phyloP scores from a whole-genome alignment of 148 eudicot species.

The Oxyria digyna region DNA sequence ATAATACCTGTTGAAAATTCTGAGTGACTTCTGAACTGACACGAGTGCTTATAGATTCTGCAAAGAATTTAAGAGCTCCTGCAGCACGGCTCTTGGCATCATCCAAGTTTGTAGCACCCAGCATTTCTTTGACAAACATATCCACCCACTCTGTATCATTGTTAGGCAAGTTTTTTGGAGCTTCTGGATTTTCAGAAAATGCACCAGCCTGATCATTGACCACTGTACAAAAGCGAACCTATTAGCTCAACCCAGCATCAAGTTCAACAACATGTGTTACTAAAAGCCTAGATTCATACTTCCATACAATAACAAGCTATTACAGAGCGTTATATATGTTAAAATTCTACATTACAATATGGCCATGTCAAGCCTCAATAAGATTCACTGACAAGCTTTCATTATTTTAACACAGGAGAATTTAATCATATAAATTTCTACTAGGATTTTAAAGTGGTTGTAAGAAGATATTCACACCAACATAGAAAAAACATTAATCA shows the following conservation, averaged over 20 bases:
- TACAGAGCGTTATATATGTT: too few relatives aligned
- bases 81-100: constrained; percentile 60
- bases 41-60: constrained; percentile 39
- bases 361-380: too few relatives aligned
- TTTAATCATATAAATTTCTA: too few relatives aligned
- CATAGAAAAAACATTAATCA: not conserved
- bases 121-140: constrained; percentile 49
- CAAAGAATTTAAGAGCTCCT: constrained; percentile 40
- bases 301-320: too few relatives aligned
- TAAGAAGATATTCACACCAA: not conserved
- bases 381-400: too few relatives aligned
- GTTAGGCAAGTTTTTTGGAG: constrained; percentile 22
- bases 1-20: constrained; percentile 35
- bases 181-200: constrained; percentile 16
- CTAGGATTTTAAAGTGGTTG: too few relatives aligned
- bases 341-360: too few relatives aligned
- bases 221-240: not conserved
- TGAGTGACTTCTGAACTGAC: constrained; percentile 30
- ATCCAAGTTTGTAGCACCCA: constrained; percentile 44
- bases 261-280: not conserved
- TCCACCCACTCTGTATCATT: constrained; percentile 76
- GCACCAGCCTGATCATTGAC: constrained; percentile 5
- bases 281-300: too few relatives aligned
- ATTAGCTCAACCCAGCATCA: not conserved
- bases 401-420: too few relatives aligned